Conservation (phyloP, 768 basidiomycete species). For the Calocybe indica region DNA sequence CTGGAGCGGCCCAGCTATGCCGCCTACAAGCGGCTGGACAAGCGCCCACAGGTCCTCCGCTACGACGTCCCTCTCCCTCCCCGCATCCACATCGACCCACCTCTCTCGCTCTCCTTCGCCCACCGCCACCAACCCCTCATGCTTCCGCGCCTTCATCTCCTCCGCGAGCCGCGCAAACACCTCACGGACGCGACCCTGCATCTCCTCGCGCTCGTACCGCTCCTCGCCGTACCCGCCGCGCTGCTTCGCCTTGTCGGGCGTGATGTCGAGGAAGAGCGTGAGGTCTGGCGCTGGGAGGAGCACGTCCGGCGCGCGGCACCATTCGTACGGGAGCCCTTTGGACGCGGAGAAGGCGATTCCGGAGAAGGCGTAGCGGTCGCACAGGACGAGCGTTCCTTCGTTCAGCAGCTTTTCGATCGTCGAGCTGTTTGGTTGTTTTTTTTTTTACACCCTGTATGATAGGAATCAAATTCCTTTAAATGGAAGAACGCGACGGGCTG, state of each 20-base stretch:
- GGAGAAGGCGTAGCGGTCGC: conserved; percentile 95
- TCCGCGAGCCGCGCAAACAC: conserved; percentile 52
- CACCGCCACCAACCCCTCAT: conserved; percentile 37
- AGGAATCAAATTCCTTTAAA: too few species aligned
- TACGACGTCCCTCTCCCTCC: conserved; percentile 42
- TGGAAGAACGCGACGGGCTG: neutral
- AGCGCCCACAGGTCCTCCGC: conserved; percentile 48
- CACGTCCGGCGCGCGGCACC: conserved; percentile 85
- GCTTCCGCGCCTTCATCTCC: conserved; percentile 34
- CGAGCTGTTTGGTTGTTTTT: conserved; percentile 42
- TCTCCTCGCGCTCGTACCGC: conserved; percentile 77
- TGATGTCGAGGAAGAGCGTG: conserved; percentile 80
- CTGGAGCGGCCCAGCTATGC: conserved; percentile 34
- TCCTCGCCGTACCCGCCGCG: conserved; percentile 85
- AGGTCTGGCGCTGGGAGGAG: conserved; percentile 87
- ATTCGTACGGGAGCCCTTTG: conserved; percentile 67
- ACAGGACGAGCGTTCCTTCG: conserved; percentile 69
- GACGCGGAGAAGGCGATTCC: conserved; percentile 85
- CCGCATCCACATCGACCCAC: conserved; percentile 50
- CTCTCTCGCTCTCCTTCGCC: conserved; percentile 52
- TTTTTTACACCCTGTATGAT: too few species aligned
- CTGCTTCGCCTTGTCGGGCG: conserved; percentile 56
- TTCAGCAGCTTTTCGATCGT: conserved; percentile 55
- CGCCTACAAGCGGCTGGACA: conserved; percentile 36
- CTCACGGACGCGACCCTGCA: conserved; percentile 61